A percentile compares a stretch with the other conserved stretches of the same genome.
Evolutionary conservation across 805 yeast genomes (phyloP).

Genomic region (Ogataea neopini): DNA sequence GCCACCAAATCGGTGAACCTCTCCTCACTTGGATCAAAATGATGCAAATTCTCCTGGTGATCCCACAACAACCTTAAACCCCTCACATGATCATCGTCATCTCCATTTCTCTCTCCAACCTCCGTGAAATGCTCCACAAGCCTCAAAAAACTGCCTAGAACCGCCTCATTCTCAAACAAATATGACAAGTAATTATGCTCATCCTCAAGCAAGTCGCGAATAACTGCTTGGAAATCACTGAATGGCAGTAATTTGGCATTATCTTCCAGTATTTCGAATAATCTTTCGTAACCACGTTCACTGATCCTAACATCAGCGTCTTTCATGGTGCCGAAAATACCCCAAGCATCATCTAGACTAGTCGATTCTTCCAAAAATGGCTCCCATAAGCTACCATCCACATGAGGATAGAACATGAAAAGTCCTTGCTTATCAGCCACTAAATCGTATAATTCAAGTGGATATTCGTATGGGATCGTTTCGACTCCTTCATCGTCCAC

Average conservation of each 20-base stretch:
- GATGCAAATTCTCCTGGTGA: constrained; percentile 14
- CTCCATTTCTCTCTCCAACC: constrained; percentile 15
- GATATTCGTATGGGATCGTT: constrained; percentile 22
- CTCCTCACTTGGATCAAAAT: constrained; percentile 8
- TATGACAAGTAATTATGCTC: constrained; percentile 7
- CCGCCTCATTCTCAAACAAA: constrained; percentile 13
- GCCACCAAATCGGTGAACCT: constrained; percentile 7
- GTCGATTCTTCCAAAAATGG: constrained; percentile 15
- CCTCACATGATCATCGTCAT: constrained; percentile 14
- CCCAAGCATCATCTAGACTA: constrained; percentile 14
- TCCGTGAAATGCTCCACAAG: constrained; percentile 15
- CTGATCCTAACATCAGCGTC: constrained; percentile 8
- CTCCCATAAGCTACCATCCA: constrained; percentile 19
- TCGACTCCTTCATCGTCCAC: constrained; percentile 14
- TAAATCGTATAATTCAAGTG: constrained; percentile 28
- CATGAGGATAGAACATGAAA: constrained; percentile 24
- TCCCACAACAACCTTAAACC: constrained; percentile 13
- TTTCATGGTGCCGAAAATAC: constrained; percentile 8
- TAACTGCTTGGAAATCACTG: constrained; percentile 15
- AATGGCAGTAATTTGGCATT: constrained; percentile 10
- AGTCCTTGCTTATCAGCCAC: constrained; percentile 20
- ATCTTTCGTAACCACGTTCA: constrained; percentile 4
- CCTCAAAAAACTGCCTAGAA: constrained; percentile 10
- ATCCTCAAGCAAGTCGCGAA: constrained; percentile 12
- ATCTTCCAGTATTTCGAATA: constrained; percentile 10